Base-by-base conservation (phyloP, 495 filamentous ascomycete genomes). In the Penicillium atrosanguineum region DNA sequence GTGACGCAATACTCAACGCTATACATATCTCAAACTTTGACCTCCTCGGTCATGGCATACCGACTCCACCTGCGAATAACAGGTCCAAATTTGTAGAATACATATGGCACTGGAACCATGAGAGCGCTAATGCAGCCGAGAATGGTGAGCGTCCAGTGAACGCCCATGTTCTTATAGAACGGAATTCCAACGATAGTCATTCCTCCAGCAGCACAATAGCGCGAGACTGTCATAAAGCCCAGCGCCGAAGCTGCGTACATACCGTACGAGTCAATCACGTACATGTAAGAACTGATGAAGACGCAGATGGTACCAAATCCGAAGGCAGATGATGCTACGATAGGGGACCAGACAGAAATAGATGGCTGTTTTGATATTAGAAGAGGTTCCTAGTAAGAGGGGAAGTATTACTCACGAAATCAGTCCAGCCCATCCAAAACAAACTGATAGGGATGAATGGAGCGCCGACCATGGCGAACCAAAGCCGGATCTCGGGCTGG, bases 371-470 rank as follows among this genome's bases (percentile, higher is more conserved):
- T 39, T 29, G 21, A 20, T 49, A 19, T 21, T 18, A 45, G 29
- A 25, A 26, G 4, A 1, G 14, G 38, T 40, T 40, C 6, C 8
- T 40, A 40, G 8, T 8, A 34, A 12, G 7, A 31, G 28, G 9
- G 38, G 34, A 29, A 8, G 23, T 11, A 15, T 14, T 12, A 48
- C 47, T 38, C 57, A 57, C 60, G 45, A 77, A 74, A 40, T 71
- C 72, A 3, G 74, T 79, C 81, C 82, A 83, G 1, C 75, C 83
- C 69, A 86, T 79, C 82, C 83, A 86, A 61, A 86, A 86, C n/a
- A 86, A 60, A 25, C 65, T 66, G 34, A 82, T 71, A 0, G 83
- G 82, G n/a, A 87, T 72, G 1, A 77, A 64, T 0, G 79, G 72
- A 0, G 75, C 80, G 0, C 79, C 81, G 8, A 83, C 56, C 69